Percentiles rank a stretch among this genome's conserved stretches.
Conservation (phyloP, 805 yeast species). For the Zygoascus bituminiphila region DNA sequence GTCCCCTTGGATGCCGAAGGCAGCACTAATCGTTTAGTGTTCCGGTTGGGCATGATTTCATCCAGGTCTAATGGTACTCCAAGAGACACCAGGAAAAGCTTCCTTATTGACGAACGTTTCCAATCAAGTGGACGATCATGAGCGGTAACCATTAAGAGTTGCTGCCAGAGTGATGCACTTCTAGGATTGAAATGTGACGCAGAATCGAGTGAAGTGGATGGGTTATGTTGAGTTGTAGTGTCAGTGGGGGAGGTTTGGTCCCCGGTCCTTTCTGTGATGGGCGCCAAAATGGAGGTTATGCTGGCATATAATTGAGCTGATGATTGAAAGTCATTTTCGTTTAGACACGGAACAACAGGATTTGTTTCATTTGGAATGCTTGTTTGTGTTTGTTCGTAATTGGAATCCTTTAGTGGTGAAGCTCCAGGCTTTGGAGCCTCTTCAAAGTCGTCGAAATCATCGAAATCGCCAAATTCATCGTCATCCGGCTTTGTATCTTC, state of each 20-base stretch:
- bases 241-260: background rate
- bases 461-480: conserved; percentile 26
- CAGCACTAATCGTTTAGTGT: conserved; percentile 20
- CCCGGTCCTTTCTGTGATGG: background rate
- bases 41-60: conserved; percentile 36
- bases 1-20: conserved; percentile 8
- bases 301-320: conserved; percentile 17
- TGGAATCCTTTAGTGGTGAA: background rate
- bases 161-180: conserved; percentile 33
- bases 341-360: conserved; percentile 3
- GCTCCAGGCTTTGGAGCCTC: conserved; percentile 7
- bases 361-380: conserved; percentile 2
- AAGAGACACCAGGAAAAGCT: conserved; percentile 52
- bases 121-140: conserved; percentile 55
- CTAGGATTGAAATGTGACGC: conserved; percentile 18
- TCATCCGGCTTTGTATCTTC: no score
- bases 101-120: conserved; percentile 57
- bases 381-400: background rate
- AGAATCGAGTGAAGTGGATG: background rate
- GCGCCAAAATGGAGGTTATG: conserved; percentile 5
- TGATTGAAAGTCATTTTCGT: conserved; percentile 16
- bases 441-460: conserved; percentile 29
- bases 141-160: conserved; percentile 39
- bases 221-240: background rate
- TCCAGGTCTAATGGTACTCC: conserved; percentile 71